phyloP scores from a whole-genome alignment of 176 grass and related monocot genomes.

The maize (Zea mays) region DNA sequence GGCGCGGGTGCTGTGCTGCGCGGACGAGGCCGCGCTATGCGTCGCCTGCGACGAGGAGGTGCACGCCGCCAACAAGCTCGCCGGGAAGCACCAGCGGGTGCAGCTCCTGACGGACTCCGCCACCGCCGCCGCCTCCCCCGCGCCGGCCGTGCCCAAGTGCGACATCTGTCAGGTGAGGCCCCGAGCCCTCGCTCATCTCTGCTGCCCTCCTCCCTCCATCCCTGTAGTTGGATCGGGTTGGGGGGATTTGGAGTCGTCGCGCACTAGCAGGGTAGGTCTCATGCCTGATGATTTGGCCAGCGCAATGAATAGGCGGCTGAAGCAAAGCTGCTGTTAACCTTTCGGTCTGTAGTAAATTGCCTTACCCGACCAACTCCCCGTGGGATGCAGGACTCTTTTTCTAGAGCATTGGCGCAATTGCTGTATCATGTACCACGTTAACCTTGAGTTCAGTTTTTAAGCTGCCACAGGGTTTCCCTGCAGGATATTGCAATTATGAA shows the following conservation, averaged over 20 bases:
- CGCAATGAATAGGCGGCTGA: neutral
- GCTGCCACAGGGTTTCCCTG: neutral
- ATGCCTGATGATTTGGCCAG: neutral
- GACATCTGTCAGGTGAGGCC: slow-evolving; percentile 72
- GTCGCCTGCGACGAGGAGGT: slow-evolving; percentile 75
- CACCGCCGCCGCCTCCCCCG: neutral
- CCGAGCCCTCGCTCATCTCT: neutral
- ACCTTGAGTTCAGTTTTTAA: neutral
- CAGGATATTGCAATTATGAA: slow-evolving; percentile 3
- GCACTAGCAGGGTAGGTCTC: neutral
- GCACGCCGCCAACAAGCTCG: slow-evolving; percentile 84
- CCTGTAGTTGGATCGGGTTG: neutral
- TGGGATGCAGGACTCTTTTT: neutral
- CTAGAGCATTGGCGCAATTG: neutral
- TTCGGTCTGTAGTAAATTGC: neutral
- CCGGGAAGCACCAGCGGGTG: slow-evolving; percentile 81
- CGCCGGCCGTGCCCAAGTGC: slow-evolving; percentile 60
- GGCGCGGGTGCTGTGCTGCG: slow-evolving; percentile 82
- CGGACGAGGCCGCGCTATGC: slow-evolving; percentile 90
- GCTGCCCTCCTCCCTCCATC: too few relatives aligned
- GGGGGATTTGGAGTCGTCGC: neutral
- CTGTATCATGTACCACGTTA: neutral
- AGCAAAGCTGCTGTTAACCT: neutral
- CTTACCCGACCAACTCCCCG: too few relatives aligned
- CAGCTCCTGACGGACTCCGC: slow-evolving; percentile 49